These are phyloP conservation scores for Calonectria crousiana DNA, from an alignment of 2,329 filamentous ascomycete genomes.

Conservation along the genomic window DNA sequence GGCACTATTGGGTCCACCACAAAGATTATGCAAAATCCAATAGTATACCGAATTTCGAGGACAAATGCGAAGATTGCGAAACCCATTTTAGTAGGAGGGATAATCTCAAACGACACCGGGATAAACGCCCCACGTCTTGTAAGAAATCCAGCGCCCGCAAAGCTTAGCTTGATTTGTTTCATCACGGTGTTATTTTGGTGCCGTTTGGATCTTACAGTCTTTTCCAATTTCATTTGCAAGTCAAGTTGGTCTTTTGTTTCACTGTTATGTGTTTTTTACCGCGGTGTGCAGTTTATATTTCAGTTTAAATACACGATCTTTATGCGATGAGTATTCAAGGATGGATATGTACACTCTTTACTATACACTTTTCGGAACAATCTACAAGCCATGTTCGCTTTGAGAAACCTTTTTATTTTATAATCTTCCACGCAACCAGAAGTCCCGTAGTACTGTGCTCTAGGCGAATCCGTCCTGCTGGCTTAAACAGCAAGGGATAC, in stretches of 20 bases:
- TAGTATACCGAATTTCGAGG: background rate
- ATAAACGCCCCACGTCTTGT: constrained; percentile 21
- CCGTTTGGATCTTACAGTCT: background rate
- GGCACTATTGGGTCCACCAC: constrained; percentile 34
- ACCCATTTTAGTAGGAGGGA: constrained; percentile 13
- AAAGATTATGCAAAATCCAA: background rate
- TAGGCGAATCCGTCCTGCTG: no score
- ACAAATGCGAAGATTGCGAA: constrained; percentile 23
- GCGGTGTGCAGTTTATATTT: background rate
- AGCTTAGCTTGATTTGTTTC: background rate
- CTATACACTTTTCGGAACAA: background rate
- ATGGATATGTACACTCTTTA: background rate
- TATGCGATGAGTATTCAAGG: background rate
- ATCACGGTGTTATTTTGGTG: background rate
- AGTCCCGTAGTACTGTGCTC: no score
- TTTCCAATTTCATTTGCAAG: background rate
- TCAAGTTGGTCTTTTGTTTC: background rate
- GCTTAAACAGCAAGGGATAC: no score
- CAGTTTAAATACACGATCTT: background rate
- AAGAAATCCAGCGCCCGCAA: constrained; percentile 20
- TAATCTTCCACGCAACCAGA: background rate
- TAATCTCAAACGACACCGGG: constrained; percentile 23
- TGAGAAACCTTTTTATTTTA: background rate
- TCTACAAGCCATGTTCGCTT: background rate
- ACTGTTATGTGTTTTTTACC: background rate